Percentiles rank a stretch among this genome's conserved stretches.
phyloP scores from a whole-genome alignment of 305 asterid genomes.

The Fraxinus sp. region DNA sequence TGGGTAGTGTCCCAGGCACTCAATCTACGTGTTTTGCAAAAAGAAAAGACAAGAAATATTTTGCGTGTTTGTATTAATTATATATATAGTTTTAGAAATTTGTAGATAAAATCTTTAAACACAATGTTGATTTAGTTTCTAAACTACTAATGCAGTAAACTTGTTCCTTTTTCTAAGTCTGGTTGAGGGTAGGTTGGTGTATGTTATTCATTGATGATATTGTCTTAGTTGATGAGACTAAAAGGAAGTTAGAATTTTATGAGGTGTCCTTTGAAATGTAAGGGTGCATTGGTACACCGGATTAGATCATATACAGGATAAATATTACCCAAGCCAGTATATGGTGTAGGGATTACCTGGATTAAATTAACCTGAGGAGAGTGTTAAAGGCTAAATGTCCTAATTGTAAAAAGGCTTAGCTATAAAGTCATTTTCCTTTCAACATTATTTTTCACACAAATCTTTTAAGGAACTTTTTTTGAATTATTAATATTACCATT shows the following conservation, averaged over 20 bases:
- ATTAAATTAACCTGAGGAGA: background rate
- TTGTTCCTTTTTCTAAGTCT: background rate
- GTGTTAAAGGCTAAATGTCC: background rate
- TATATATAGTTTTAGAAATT: background rate
- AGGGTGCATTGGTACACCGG: background rate
- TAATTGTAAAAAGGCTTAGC: background rate
- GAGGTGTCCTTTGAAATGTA: background rate
- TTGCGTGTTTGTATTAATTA: background rate
- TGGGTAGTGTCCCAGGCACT: background rate
- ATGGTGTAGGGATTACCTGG: background rate
- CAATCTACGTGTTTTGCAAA: background rate
- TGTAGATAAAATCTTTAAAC: background rate
- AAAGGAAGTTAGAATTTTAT: background rate
- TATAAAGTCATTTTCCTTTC: background rate
- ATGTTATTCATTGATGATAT: background rate
- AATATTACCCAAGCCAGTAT: background rate
- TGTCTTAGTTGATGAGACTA: background rate
- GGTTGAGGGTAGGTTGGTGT: background rate
- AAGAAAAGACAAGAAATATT: background rate
- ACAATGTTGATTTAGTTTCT: background rate
- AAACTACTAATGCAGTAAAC: background rate
- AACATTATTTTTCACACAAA: background rate
- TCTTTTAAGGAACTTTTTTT: background rate
- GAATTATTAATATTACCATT: background rate
- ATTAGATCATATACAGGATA: background rate